Percentiles rank a stretch among this genome's conserved stretches.
These are phyloP conservation scores for Solanum ahanhuiri DNA, from an alignment of 257 asterid genomes.

Conservation along the genomic window DNA sequence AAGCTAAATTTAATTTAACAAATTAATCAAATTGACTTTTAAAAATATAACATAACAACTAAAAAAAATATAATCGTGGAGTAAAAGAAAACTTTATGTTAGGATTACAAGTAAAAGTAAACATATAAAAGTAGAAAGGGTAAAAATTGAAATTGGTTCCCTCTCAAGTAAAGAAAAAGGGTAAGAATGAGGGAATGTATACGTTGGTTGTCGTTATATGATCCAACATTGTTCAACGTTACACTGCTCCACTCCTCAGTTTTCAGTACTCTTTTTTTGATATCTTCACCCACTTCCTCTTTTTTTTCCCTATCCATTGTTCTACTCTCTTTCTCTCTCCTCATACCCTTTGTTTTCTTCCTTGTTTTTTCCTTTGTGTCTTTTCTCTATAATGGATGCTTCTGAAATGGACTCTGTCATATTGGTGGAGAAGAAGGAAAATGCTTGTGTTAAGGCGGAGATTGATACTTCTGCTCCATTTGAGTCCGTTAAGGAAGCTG, in stretches of 20 bases:
- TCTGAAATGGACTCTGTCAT: neutral
- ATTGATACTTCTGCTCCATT: conserved; percentile 92
- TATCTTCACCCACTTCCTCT: neutral
- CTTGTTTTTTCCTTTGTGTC: neutral
- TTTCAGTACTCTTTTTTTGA: neutral
- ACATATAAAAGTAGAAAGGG: neutral
- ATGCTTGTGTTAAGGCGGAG: conserved; percentile 31
- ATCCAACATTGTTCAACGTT: conserved; percentile 2
- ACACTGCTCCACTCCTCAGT: neutral
- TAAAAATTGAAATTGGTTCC: neutral
- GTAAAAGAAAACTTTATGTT: too few species aligned
- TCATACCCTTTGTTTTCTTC: neutral
- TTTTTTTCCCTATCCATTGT: neutral
- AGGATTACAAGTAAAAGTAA: too few species aligned
- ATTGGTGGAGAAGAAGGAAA: neutral
- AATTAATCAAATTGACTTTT: neutral
- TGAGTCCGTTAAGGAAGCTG: conserved; percentile 94
- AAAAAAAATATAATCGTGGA: too few species aligned
- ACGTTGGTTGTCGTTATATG: neutral
- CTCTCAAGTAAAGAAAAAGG: neutral
- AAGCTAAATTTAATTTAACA: too few species aligned
- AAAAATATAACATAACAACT: too few species aligned
- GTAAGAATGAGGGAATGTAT: neutral
- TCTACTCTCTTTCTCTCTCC: neutral
- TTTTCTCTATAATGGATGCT: neutral